Evolutionary conservation across 2,329 filamentous ascomycete genomes (phyloP).

Genomic region (Colletotrichum siamense): DNA sequence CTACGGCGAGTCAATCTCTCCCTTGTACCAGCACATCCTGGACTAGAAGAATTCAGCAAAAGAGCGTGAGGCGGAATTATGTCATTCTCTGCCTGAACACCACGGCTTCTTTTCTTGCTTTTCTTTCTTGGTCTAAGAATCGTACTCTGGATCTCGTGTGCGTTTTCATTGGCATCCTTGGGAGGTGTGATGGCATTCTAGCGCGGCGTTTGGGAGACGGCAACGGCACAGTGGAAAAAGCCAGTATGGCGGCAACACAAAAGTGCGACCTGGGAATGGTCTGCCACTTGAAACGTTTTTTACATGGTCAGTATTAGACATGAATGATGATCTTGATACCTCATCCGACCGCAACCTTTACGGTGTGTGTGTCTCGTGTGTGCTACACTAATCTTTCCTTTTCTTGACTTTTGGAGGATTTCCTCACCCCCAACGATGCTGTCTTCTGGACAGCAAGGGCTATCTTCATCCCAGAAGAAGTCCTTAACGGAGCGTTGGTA

Average conservation of each 20-base stretch:
- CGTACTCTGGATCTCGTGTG: neutral
- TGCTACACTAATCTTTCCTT: constrained; percentile 18
- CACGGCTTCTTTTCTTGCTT: constrained; percentile 3
- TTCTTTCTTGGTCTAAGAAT: neutral
- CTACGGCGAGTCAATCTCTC: constrained; percentile 84
- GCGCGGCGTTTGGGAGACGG: constrained; percentile 36
- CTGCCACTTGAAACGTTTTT: neutral
- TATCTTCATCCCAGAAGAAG: constrained; percentile 70
- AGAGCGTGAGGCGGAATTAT: constrained; percentile 27
- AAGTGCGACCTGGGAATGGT: constrained; percentile 8
- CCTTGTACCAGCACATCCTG: constrained; percentile 70
- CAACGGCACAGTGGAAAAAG: constrained; percentile 9
- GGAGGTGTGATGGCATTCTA: constrained; percentile 25
- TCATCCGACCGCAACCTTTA: constrained; percentile 19
- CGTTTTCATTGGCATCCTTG: constrained; percentile 9
- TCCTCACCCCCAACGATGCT: constrained; percentile 65
- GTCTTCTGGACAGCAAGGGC: constrained; percentile 76
- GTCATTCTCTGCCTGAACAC: constrained; percentile 17
- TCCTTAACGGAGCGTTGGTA: constrained; percentile 88
- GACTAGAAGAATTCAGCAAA: constrained; percentile 42
- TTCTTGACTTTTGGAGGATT: neutral
- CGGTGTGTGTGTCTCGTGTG: neutral
- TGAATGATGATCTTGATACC: constrained; percentile 24
- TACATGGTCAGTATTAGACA: constrained; percentile 22
- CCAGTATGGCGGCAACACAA: constrained; percentile 25